Conservation (phyloP, 371 early-diverging fungal genomes). For the Lichtheimia ramosa region DNA sequence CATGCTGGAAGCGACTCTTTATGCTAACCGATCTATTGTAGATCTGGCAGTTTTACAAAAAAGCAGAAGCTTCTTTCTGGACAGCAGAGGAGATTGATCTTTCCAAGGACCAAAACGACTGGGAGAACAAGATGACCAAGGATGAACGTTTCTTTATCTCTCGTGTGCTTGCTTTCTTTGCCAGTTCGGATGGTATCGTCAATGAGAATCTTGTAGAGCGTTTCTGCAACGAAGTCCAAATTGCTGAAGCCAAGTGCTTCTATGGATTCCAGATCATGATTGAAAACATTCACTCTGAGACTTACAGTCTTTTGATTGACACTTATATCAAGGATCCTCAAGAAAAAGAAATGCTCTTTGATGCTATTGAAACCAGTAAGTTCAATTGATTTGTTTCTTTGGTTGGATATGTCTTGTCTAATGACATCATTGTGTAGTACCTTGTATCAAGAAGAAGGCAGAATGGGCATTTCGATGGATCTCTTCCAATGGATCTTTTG, state of each 20-base stretch:
- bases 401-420: conserved; percentile 6
- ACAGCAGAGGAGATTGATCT: conserved; percentile 99
- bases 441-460: conserved; percentile 97
- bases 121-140: conserved; percentile 89
- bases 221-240: conserved; percentile 97
- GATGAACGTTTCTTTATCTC: conserved; percentile 98
- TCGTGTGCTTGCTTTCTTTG: conserved; percentile 99
- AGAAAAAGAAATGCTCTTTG: conserved; percentile 91
- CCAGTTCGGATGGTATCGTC: conserved; percentile 99
- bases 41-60: conserved; percentile 99
- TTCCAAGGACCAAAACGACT: conserved; percentile 92
- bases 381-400: conserved; percentile 7
- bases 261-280: conserved; percentile 99
- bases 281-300: conserved; percentile 99
- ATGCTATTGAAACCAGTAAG: conserved; percentile 94
- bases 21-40: conserved; percentile 15
- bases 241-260: conserved; percentile 98
- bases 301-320: conserved; percentile 98
- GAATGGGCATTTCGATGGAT: conserved; percentile 99
- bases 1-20: neutral
- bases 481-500: conserved; percentile 87
- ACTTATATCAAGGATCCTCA: conserved; percentile 94
- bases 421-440: conserved; percentile 60
- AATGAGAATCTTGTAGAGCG: conserved; percentile 98
- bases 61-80: conserved; percentile 99